phyloP scores from a whole-genome alignment of 306 rosid genomes.

The Cucurbita maxima region DNA sequence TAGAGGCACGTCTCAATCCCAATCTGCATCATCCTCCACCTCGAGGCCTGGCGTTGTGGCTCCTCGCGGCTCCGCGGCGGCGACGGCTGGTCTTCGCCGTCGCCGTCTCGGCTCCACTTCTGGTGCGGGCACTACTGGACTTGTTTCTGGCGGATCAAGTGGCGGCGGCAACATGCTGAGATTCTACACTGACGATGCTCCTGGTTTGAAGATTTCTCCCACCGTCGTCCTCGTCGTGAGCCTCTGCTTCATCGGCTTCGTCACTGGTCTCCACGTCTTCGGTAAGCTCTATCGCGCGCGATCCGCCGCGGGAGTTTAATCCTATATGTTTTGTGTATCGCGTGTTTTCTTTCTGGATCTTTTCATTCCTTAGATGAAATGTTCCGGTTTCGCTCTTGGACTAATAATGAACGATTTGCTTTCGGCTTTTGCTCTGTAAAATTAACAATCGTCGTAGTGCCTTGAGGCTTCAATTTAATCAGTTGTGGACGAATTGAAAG shows the following conservation, averaged over 20 bases:
- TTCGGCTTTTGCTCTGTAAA: not conserved
- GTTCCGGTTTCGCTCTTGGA: not conserved
- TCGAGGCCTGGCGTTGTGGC: conserved; percentile 56
- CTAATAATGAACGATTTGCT: not conserved
- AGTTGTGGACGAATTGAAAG: not conserved
- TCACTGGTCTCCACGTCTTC: conserved; percentile 77
- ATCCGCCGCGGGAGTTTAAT: conserved; percentile 35
- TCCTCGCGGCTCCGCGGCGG: conserved; percentile 91
- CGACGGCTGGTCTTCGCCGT: conserved; percentile 81
- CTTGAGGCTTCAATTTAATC: not conserved
- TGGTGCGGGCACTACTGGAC: conserved; percentile 8
- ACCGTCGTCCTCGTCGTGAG: conserved; percentile 77
- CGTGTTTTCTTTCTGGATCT: not conserved
- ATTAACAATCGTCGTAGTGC: not conserved
- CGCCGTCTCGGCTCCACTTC: conserved; percentile 38
- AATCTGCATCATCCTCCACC: conserved; percentile 33
- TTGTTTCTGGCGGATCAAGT: conserved; percentile 19
- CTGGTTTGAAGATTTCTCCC: conserved; percentile 78
- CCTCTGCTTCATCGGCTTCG: conserved; percentile 90
- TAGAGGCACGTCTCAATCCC: conserved; percentile 86
- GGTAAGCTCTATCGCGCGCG: conserved; percentile 56
- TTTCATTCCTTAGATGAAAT: not conserved
- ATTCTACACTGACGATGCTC: conserved; percentile 89
- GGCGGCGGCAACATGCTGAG: conserved; percentile 63
- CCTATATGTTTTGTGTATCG: not conserved